A percentile compares a stretch with the other conserved stretches of the same genome.
Evolutionary conservation across 2,329 filamentous ascomycete species (phyloP).

Genomic region (Bipolaris oryzae): DNA sequence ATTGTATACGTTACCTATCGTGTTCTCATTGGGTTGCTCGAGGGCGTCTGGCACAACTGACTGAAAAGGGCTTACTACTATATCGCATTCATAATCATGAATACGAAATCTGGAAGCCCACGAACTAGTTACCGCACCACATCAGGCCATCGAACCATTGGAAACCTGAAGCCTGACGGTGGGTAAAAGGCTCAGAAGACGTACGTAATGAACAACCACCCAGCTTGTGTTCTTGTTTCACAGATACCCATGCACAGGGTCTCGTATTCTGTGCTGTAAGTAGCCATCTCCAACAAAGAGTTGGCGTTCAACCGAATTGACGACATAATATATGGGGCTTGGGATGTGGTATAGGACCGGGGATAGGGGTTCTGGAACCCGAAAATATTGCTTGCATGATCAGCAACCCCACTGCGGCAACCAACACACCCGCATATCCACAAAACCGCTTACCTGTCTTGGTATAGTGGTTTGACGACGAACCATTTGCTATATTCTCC

Average conservation of each 20-base stretch:
- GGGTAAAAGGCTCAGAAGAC: not conserved
- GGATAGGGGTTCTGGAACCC: not conserved
- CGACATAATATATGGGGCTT: not conserved
- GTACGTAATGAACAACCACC: not conserved
- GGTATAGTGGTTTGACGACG: not conserved
- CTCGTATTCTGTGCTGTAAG: not conserved
- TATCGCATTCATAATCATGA: not conserved
- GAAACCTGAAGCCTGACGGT: not conserved
- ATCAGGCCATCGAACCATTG: constrained; percentile 2
- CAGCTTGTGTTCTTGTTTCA: not conserved
- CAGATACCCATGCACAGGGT: not conserved
- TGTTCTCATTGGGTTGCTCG: not conserved
- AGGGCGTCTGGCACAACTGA: not conserved
- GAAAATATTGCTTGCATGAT: not conserved
- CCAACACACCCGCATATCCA: not conserved
- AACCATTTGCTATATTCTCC: not conserved
- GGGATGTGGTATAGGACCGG: not conserved
- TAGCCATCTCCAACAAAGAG: not conserved
- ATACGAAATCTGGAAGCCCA: not conserved
- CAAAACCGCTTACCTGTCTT: not conserved
- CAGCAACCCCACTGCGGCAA: constrained; percentile 1
- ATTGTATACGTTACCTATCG: not conserved
- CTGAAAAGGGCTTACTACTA: not conserved
- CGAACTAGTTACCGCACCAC: not conserved
- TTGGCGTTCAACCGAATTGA: not conserved